phyloP scores from a whole-genome alignment of 345 rosid species.

The Limnanthes douglasii region DNA sequence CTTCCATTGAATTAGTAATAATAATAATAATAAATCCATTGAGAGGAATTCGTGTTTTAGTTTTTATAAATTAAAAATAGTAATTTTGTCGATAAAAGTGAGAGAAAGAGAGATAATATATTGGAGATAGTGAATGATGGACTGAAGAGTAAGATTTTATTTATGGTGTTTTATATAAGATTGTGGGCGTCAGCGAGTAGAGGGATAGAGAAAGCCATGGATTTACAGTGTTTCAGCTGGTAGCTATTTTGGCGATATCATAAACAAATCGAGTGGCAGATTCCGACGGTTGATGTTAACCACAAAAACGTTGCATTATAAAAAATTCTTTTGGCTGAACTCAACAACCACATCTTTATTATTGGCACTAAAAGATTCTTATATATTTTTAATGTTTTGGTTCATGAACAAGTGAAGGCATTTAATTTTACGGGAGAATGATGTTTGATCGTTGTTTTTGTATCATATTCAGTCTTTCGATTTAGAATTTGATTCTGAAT shows the following conservation, averaged over 20 bases:
- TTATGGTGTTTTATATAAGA: constrained; percentile 44
- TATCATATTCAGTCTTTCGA: constrained; percentile 42
- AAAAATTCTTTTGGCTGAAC: constrained; percentile 60
- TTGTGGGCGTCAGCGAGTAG: constrained; percentile 39
- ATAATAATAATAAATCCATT: too few species aligned
- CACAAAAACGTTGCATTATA: constrained; percentile 64
- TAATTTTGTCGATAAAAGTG: constrained; percentile 3
- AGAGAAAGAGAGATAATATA: constrained; percentile 7
- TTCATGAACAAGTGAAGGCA: too few species aligned
- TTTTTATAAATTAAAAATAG: constrained; percentile 2
- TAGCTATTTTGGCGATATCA: constrained; percentile 67
- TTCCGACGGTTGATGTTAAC: constrained; percentile 70
- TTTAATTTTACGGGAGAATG: too few species aligned
- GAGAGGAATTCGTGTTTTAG: constrained; percentile 10
- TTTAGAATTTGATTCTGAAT: too few species aligned
- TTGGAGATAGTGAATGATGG: constrained; percentile 13
- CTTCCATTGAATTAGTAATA: too few species aligned
- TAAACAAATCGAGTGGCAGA: constrained; percentile 50
- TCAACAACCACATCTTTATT: constrained; percentile 60
- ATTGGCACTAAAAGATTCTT: background rate
- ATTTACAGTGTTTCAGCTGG: constrained; percentile 52
- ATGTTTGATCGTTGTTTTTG: background rate
- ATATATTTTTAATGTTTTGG: background rate
- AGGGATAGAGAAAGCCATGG: constrained; percentile 30
- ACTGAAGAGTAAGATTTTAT: constrained; percentile 18